Evolutionary conservation across 768 basidiomycete genomes (phyloP).

Genomic region (Hemileccinum rubropunctum): DNA sequence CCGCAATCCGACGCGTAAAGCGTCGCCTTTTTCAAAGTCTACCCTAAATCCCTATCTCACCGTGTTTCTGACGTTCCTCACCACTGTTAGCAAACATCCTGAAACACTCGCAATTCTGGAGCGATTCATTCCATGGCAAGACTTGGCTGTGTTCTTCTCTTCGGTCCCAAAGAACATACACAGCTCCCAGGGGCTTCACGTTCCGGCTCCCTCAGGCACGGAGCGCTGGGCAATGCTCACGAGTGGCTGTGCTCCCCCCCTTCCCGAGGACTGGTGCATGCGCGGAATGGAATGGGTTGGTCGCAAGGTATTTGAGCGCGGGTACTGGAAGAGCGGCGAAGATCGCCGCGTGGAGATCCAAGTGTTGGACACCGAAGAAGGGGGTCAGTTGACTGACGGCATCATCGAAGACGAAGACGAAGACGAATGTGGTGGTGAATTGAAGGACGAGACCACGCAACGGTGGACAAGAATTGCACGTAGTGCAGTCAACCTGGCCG

Average conservation of each 20-base stretch:
- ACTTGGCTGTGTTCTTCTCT: constrained; percentile 64
- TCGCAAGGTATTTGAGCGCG: constrained; percentile 84
- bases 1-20: constrained; percentile 55
- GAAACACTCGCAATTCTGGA: constrained; percentile 64
- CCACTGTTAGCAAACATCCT: constrained; percentile 66
- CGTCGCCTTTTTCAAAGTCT: constrained; percentile 52
- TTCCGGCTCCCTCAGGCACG: constrained; percentile 29
- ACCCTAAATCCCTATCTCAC: constrained; percentile 85
- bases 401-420: constrained; percentile 78
- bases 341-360: constrained; percentile 72
- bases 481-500: constrained; percentile 63
- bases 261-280: constrained; percentile 94
- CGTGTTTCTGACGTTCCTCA: constrained; percentile 83
- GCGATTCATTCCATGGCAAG: constrained; percentile 81
- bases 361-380: constrained; percentile 64
- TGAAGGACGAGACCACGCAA: constrained; percentile 40
- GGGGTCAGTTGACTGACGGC: constrained; percentile 62
- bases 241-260: constrained; percentile 61
- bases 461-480: constrained; percentile 80
- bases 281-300: constrained; percentile 98
- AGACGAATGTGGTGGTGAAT: constrained; percentile 32
- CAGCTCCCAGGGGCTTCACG: constrained; percentile 41
- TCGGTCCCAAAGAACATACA: constrained; percentile 54
- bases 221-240: constrained; percentile 69
- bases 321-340: constrained; percentile 87